Evolutionary conservation across 768 basidiomycete genomes (phyloP).

Genomic region (Mycena metata): DNA sequence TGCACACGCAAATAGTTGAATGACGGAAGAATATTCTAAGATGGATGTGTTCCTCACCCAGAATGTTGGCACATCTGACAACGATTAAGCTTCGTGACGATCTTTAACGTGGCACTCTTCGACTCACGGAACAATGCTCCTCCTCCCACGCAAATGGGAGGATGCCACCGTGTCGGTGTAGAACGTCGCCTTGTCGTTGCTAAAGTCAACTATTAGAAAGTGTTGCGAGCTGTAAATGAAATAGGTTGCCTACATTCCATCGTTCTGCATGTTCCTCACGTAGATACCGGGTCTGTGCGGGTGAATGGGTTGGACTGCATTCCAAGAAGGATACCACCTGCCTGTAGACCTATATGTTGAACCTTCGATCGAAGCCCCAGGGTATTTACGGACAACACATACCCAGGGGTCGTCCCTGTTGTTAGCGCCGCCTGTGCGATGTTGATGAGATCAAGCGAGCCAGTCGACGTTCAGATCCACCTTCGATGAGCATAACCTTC

Average conservation of each 20-base stretch:
- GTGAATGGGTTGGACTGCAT: too few relatives aligned
- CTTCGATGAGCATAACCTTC: slow-evolving; percentile 84
- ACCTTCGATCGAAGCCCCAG: too few relatives aligned
- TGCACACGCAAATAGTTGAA: slow-evolving; percentile 3
- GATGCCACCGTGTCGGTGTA: slow-evolving; percentile 74
- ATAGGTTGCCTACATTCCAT: slow-evolving; percentile 70
- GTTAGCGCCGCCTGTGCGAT: slow-evolving; percentile 72
- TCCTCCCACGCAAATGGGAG: slow-evolving; percentile 70
- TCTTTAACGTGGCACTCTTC: too few relatives aligned
- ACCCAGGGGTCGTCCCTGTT: slow-evolving; percentile 82
- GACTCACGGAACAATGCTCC: slow-evolving; percentile 76
- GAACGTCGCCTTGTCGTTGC: slow-evolving; percentile 82
- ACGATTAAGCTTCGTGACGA: too few relatives aligned
- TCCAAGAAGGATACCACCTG: slow-evolving; percentile 37
- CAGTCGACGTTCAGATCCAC: too few relatives aligned
- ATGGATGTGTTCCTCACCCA: slow-evolving; percentile 51
- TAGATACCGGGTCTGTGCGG: slow-evolving; percentile 75
- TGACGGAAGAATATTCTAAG: not conserved
- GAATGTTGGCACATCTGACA: slow-evolving; percentile 73
- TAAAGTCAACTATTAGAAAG: slow-evolving; percentile 41
- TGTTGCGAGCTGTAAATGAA: not conserved
- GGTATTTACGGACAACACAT: not conserved
- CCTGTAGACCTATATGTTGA: slow-evolving; percentile 59
- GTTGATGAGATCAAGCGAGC: too few relatives aligned
- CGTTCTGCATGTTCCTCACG: slow-evolving; percentile 78